phyloP scores from a whole-genome alignment of 345 rosid species.

The Mercurialis annua region DNA sequence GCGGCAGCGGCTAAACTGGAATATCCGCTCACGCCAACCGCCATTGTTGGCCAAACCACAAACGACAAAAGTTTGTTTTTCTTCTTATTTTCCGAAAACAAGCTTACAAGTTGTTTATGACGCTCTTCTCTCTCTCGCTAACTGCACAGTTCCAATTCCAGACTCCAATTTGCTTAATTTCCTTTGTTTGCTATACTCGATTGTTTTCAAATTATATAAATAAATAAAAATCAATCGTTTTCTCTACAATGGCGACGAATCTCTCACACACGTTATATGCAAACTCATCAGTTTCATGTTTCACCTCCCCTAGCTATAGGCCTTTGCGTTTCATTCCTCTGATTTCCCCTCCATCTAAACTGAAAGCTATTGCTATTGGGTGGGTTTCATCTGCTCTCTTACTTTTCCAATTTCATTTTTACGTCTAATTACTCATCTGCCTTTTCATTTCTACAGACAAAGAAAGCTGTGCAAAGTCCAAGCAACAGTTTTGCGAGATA shows the following conservation, averaged over 20 bases:
- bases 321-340: neutral
- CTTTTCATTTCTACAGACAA: neutral
- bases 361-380: too few species aligned
- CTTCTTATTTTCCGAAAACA: neutral
- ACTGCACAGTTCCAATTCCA: neutral
- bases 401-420: neutral
- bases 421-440: too few species aligned
- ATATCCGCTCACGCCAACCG: too few species aligned
- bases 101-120: too few species aligned
- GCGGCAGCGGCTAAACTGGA: too few species aligned
- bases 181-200: neutral
- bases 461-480: constrained; percentile 40
- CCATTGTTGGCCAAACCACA: too few species aligned
- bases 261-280: constrained; percentile 24
- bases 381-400: neutral
- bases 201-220: too few species aligned
- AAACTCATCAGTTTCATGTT: constrained; percentile 8
- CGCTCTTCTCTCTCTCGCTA: neutral
- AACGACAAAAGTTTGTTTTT: neutral
- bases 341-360: neutral
- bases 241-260: constrained; percentile 21
- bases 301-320: neutral
- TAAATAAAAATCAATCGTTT: too few species aligned
- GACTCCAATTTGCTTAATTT: neutral
- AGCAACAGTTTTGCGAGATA: constrained; percentile 61